Base-by-base conservation (phyloP, 768 basidiomycete species). In the Boletus rubescentipes region DNA sequence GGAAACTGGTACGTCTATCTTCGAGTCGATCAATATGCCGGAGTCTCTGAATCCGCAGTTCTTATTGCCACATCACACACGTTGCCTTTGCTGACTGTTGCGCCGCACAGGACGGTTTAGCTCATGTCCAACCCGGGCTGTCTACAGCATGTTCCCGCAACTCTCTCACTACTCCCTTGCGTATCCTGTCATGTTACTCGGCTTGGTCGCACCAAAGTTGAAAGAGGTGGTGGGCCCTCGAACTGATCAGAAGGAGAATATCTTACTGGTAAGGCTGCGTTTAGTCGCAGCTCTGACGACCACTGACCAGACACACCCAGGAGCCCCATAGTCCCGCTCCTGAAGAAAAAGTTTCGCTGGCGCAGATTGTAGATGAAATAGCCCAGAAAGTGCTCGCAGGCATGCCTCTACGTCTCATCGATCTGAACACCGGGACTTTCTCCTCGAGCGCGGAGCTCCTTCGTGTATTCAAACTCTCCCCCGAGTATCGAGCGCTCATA, bases 401-500 rank as follows among this genome's bases (percentile, higher is more conserved):
- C 32, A 66, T 66, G 62, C 64, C 65, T 9, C 49, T 67, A 1
- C 65, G 65, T 18, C 2, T 67, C 49, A 66, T 66, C 15, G 47
- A 63, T 49, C 23, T 66, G 7, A 39, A 45, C 29, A 61, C 61
- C 8, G 65, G 65, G 12, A 42, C 49, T 8, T 67, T 66, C 50
- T 54, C 36, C 20, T 64, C 62, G 23, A 52, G 42, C 20, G 29
- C 46, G 9, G 65, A 66, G 1, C 58, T 66, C 15, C n/a, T 61
- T 29, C 57, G 39, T 29, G 23, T 16, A 16, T 66, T 63, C 35
- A 66, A 48, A 23, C 38, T 46, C 9, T 66, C 64, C 1, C 14
- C 32, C 16, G 57, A 59, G 32, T 57, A 54, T 26, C 45, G 49
- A 21, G 15, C 54, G 1, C 64, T 66, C n/a, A 10, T 61, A 2